Base-by-base conservation (phyloP, 1,284 basidiomycete genomes). In the Malassezia arunalokei region DNA sequence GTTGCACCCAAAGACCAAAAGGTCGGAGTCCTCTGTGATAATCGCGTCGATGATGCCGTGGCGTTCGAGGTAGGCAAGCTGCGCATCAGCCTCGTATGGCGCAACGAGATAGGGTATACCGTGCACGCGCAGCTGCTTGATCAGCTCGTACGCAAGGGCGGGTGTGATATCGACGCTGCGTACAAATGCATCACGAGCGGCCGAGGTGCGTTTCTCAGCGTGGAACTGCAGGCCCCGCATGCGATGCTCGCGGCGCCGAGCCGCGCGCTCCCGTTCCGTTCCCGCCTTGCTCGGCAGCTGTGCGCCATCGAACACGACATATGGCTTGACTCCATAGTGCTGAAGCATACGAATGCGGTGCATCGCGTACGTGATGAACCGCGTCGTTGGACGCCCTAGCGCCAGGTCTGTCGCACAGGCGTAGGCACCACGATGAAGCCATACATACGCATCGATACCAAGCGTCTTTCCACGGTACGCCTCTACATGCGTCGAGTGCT, bases 1-100 rank as follows among this genome's bases (percentile, higher is more conserved):
- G 62, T 80, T 80, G 76, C 90, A 94, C 11, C 92, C 94, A 70
- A 95, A 98, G 37, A 98, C 91, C 58, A 98, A 83, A 46, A 99
- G 78, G 75, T 99, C 94, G 5, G 92, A 96, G 76, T 98, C 94
- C 75, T 99, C 94, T 1, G 94, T 96, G 64, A 99, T 81, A 71
- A 99, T 85, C 3, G 83, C 94, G 71, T 94, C 84, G 46, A 94
- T 87, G 44, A 87, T 69, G 11, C 87, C 86, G 40, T 78, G 75
- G 41, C 81, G 81, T 71, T 98, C 94, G 43, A 99, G 79, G 75
- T 84, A 96, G 49, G 88, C 86, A 54, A 99, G 80, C 74, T 99
- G 94, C 0, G 94, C 90, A 70, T 99, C 94, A 0, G 94, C 94
- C 77, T 99, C 94, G 74, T 98, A 98, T 0, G 94, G 94, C 5